Percentiles rank a stretch among this genome's conserved stretches.
phyloP scores from a whole-genome alignment of 805 yeast genomes.

The Ogataea trehalophila region DNA sequence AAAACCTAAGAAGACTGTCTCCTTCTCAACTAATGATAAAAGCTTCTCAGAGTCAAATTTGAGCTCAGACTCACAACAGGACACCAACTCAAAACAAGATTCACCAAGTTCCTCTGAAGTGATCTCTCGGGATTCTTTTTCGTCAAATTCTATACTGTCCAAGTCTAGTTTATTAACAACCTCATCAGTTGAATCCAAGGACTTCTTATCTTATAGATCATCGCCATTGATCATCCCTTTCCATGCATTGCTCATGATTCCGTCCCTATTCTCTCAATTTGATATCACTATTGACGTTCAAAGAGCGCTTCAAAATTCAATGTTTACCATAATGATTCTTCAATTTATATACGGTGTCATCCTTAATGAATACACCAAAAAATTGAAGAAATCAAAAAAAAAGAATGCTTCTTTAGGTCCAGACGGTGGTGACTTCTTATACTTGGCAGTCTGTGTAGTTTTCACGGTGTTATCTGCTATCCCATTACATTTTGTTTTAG shows the following conservation, averaged over 20 bases:
- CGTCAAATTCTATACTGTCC: not conserved
- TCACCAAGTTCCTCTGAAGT: no score
- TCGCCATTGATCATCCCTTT: conserved; percentile 26
- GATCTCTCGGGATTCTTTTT: no score
- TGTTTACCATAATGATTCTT: conserved; percentile 29
- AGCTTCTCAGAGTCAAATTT: not conserved
- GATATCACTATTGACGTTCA: conserved; percentile 27
- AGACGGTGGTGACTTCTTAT: conserved; percentile 17
- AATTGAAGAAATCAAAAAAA: conserved; percentile 4
- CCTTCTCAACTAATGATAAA: conserved; percentile 19
- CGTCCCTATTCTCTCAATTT: conserved; percentile 29
- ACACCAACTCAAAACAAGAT: not conserved
- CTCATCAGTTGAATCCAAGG: not conserved
- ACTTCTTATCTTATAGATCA: conserved; percentile 12
- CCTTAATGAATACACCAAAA: conserved; percentile 27
- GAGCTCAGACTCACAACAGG: not conserved
- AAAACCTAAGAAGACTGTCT: conserved; percentile 25
- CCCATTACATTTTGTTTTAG: conserved; percentile 37
- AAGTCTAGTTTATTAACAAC: not conserved
- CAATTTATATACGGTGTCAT: conserved; percentile 34
- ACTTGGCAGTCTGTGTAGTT: conserved; percentile 28
- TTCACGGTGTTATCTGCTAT: conserved; percentile 33
- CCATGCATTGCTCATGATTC: conserved; percentile 24
- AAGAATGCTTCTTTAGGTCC: conserved; percentile 3
- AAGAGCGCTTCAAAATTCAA: conserved; percentile 22